These are phyloP conservation scores for Leccinum insigne DNA, from an alignment of 1,284 basidiomycete species.

Conservation along the genomic window DNA sequence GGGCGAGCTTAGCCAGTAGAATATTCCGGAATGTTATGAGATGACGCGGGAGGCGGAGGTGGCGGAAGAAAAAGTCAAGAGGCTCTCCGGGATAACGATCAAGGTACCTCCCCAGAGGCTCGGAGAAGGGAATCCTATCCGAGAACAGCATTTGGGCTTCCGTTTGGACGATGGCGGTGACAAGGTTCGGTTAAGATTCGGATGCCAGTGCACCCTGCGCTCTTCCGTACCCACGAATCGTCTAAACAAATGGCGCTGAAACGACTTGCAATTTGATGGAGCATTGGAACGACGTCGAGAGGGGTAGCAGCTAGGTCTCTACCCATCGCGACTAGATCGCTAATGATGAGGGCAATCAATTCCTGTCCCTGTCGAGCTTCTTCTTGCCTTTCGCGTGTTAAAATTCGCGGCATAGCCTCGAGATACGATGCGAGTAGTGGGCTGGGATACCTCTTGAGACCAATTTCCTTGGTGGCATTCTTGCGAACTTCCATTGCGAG, in stretches of 20 bases:
- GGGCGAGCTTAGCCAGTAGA: slow-evolving; percentile 75
- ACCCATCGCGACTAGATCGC: slow-evolving; percentile 65
- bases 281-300: slow-evolving; percentile 60
- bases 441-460: slow-evolving; percentile 58
- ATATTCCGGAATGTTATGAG: slow-evolving; percentile 83
- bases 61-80: slow-evolving; percentile 81
- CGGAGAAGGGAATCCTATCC: slow-evolving; percentile 90
- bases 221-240: slow-evolving; percentile 85
- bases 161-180: slow-evolving; percentile 90
- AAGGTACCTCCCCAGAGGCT: slow-evolving; percentile 90
- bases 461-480: slow-evolving; percentile 51
- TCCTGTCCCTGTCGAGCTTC: slow-evolving; percentile 63
- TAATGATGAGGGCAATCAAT: slow-evolving; percentile 62
- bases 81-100: slow-evolving; percentile 90
- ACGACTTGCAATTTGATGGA: slow-evolving; percentile 79
- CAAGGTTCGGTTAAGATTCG: slow-evolving; percentile 79
- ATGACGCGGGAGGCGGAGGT: slow-evolving; percentile 74
- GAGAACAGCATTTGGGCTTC: slow-evolving; percentile 93
- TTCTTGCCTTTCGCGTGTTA: slow-evolving; percentile 63
- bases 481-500: slow-evolving; percentile 68
- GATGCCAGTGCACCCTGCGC: slow-evolving; percentile 86
- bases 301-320: slow-evolving; percentile 43
- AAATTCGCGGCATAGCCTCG: slow-evolving; percentile 70
- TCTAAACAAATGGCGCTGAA: slow-evolving; percentile 88
- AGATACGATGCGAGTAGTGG: slow-evolving; percentile 71